phyloP scores from a whole-genome alignment of 2,329 filamentous ascomycete genomes.

The Ophiocordyceps polyrhachis-furcata region DNA sequence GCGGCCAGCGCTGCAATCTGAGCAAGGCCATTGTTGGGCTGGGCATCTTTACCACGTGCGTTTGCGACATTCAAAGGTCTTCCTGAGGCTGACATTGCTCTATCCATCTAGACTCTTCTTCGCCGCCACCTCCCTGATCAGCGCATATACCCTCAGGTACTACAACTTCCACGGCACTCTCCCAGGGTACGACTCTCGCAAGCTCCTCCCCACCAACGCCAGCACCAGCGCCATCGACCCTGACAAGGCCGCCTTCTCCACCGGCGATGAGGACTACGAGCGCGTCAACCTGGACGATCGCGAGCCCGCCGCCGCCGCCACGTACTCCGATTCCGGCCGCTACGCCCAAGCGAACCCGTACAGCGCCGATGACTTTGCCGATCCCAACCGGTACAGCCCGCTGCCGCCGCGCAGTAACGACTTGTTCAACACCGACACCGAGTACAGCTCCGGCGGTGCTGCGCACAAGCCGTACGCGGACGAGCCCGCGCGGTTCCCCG shows the following conservation, averaged over 20 bases:
- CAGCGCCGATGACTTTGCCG: slow-evolving; percentile 19
- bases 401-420: slow-evolving; percentile 18
- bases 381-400: slow-evolving; percentile 20
- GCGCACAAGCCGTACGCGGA: slow-evolving; percentile 25
- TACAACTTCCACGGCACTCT: slow-evolving; percentile 42
- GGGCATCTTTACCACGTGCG: slow-evolving; percentile 44
- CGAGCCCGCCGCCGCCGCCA: slow-evolving; percentile 15
- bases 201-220: slow-evolving; percentile 15
- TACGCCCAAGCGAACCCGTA: slow-evolving; percentile 21
- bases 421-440: slow-evolving; percentile 31
- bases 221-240: slow-evolving; percentile 39
- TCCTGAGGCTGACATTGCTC: not conserved
- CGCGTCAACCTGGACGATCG: slow-evolving; percentile 39
- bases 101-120: slow-evolving; percentile 31
- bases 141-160: slow-evolving; percentile 41
- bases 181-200: slow-evolving; percentile 38
- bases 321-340: slow-evolving; percentile 10
- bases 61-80: slow-evolving; percentile 2
- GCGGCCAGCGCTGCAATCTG: slow-evolving; percentile 35
- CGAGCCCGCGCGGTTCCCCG: slow-evolving; percentile 34
- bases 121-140: slow-evolving; percentile 31
- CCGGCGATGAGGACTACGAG: slow-evolving; percentile 46
- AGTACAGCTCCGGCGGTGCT: slow-evolving; percentile 24
- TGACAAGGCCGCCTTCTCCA: slow-evolving; percentile 51
- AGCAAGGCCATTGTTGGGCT: slow-evolving; percentile 46